phyloP scores from a whole-genome alignment of 2,329 filamentous ascomycete species.

The Ophiocordyceps polyrhachis-furcata region DNA sequence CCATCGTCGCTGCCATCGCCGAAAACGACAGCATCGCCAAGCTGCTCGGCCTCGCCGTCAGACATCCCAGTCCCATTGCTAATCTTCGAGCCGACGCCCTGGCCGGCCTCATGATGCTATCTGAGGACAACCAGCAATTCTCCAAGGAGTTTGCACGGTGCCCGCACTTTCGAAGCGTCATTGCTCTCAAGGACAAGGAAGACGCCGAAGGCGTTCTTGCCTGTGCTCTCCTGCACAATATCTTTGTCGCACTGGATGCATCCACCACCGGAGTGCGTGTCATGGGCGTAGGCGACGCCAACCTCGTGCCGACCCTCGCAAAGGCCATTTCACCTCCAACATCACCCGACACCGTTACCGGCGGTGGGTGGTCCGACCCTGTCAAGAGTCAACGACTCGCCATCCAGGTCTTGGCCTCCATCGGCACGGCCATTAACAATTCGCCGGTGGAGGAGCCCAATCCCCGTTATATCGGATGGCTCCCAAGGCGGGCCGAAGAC shows the following conservation, averaged over 20 bases:
- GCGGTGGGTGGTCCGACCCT: conserved; percentile 19
- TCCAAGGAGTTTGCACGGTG: conserved; percentile 30
- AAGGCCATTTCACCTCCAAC: conserved; percentile 12
- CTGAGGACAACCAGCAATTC: conserved; percentile 39
- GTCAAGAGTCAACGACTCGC: conserved; percentile 32
- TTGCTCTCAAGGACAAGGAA: conserved; percentile 26
- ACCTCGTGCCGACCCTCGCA: conserved; percentile 18
- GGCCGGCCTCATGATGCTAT: conserved; percentile 36
- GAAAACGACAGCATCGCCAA: conserved; percentile 27
- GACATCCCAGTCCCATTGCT: conserved; percentile 20
- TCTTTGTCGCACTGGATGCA: conserved; percentile 27
- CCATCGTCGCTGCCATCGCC: conserved; percentile 33
- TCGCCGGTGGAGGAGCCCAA: conserved; percentile 22
- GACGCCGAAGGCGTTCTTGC: conserved; percentile 33
- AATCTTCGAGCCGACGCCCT: conserved; percentile 27
- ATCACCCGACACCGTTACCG: conserved; percentile 9
- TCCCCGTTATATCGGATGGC: conserved; percentile 12
- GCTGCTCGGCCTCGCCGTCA: conserved; percentile 35
- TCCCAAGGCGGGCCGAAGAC: conserved; percentile 20
- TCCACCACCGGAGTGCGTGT: conserved; percentile 6
- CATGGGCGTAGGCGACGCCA: conserved; percentile 14
- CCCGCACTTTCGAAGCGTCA: conserved; percentile 29
- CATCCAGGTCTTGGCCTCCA: conserved; percentile 44
- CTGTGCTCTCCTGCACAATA: conserved; percentile 43
- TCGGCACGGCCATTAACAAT: conserved; percentile 36